A percentile compares a stretch with the other conserved stretches of the same genome.
Evolutionary conservation across 257 asterid genomes (phyloP).

Genomic region (Nicotiana sylvestris): DNA sequence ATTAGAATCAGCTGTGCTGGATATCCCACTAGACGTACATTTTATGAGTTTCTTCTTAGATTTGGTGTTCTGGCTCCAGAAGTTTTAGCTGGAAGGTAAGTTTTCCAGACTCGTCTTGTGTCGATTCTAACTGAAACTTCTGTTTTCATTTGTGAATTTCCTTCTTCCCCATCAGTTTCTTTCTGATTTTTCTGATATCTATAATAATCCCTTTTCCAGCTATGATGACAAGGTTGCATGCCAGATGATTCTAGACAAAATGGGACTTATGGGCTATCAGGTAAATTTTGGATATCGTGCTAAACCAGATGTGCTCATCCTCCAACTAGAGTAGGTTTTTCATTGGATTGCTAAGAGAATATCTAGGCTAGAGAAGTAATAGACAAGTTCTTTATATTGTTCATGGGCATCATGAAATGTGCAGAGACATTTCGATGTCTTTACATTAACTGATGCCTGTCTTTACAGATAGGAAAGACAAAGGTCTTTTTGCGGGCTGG

Average conservation of each 20-base stretch:
- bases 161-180: neutral
- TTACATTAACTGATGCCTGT: slow-evolving; percentile 12
- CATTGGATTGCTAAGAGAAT: neutral
- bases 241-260: slow-evolving; percentile 79
- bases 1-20: slow-evolving; percentile 99
- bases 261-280: slow-evolving; percentile 93
- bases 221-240: slow-evolving; percentile 83
- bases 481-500: slow-evolving; percentile 99
- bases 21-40: slow-evolving; percentile 95
- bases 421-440: neutral
- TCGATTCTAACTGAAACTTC: neutral
- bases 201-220: slow-evolving; percentile 44
- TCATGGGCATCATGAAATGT: neutral
- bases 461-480: slow-evolving; percentile 86
- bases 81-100: slow-evolving; percentile 65
- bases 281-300: slow-evolving; percentile 30
- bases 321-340: neutral
- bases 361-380: slow-evolving; percentile 2
- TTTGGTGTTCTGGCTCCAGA: slow-evolving; percentile 97
- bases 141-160: neutral
- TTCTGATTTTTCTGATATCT: slow-evolving; percentile 3
- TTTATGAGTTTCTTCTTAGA: slow-evolving; percentile 95
- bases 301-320: neutral
- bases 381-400: neutral
- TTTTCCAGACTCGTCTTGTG: neutral